A percentile compares a stretch with the other conserved stretches of the same genome.
These are phyloP conservation scores for Favolaschia claudopus DNA, from an alignment of 768 basidiomycete species.

Conservation along the genomic window DNA sequence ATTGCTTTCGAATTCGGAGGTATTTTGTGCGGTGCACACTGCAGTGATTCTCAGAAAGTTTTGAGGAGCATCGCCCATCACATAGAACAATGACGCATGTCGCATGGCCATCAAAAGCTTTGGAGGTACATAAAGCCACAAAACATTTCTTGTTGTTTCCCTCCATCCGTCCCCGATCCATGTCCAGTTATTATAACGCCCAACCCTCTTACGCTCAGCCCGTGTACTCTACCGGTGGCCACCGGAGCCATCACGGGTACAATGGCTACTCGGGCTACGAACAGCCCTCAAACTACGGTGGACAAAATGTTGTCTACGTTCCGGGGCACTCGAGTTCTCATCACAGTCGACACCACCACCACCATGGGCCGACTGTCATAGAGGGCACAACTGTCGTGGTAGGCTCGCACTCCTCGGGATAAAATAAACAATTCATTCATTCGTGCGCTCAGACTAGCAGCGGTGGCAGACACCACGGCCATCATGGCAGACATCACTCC, in stretches of 20 bases:
- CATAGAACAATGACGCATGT: constrained; percentile 15
- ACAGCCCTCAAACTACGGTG: constrained; percentile 22
- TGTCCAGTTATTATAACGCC: constrained; percentile 33
- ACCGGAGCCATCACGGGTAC: constrained; percentile 16
- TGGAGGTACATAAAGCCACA: constrained; percentile 6
- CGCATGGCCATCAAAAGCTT: constrained; percentile 4
- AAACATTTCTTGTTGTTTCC: neutral
- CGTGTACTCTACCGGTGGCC: constrained; percentile 13
- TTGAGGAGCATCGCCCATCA: constrained; percentile 1
- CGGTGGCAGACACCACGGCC: constrained; percentile 29
- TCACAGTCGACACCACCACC: constrained; percentile 26
- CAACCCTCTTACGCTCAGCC: constrained; percentile 26
- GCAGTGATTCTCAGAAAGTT: neutral
- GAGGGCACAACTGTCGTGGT: constrained; percentile 20
- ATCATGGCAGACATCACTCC: constrained; percentile 9
- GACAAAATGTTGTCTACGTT: constrained; percentile 29
- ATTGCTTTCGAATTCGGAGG: constrained; percentile 6
- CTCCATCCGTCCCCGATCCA: constrained; percentile 5
- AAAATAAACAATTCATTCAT: too few species aligned
- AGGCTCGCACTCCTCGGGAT: too few species aligned
- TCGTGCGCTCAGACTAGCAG: constrained; percentile 38
- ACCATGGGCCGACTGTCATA: constrained; percentile 15
- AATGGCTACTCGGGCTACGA: constrained; percentile 32
- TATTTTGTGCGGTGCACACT: neutral
- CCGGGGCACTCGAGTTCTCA: constrained; percentile 25